Evolutionary conservation across 164 flowering plant genomes (phyloP).

Genomic region (Stephania yunnanensis): DNA sequence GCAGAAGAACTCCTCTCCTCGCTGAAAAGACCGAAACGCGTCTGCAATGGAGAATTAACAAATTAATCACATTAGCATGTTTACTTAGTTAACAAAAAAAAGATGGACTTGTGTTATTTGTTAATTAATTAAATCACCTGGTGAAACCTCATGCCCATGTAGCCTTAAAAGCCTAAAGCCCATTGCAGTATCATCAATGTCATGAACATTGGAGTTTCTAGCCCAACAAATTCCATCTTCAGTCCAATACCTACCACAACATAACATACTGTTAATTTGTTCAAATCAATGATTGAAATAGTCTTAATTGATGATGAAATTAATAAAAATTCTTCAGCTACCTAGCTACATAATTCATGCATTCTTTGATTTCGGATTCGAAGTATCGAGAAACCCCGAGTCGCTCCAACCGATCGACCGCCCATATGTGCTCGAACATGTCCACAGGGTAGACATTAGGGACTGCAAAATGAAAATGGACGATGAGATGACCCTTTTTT

Average conservation of each 20-base stretch:
- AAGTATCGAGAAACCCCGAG: constrained; percentile 69
- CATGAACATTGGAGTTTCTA: constrained; percentile 14
- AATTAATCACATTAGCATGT: too few relatives aligned
- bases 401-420: constrained; percentile 64
- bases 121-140: constrained; percentile 7
- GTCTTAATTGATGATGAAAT: not conserved
- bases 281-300: not conserved
- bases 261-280: not conserved
- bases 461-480: constrained; percentile 22
- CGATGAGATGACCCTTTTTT: too few relatives aligned
- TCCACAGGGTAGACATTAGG: constrained; percentile 65
- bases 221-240: constrained; percentile 22
- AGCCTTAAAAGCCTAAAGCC: constrained; percentile 21
- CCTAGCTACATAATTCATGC: constrained; percentile 42
- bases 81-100: too few relatives aligned
- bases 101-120: not conserved
- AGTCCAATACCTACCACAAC: constrained; percentile 9
- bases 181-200: constrained; percentile 24
- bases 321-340: not conserved
- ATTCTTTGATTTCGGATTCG: constrained; percentile 38
- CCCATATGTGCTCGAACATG: constrained; percentile 67
- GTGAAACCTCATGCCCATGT: constrained; percentile 21
- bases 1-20: constrained; percentile 19
- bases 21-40: constrained; percentile 16
- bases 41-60: constrained; percentile 6